Evolutionary conservation across 495 filamentous ascomycete species (phyloP).

Genomic region (Halenospora varia): DNA sequence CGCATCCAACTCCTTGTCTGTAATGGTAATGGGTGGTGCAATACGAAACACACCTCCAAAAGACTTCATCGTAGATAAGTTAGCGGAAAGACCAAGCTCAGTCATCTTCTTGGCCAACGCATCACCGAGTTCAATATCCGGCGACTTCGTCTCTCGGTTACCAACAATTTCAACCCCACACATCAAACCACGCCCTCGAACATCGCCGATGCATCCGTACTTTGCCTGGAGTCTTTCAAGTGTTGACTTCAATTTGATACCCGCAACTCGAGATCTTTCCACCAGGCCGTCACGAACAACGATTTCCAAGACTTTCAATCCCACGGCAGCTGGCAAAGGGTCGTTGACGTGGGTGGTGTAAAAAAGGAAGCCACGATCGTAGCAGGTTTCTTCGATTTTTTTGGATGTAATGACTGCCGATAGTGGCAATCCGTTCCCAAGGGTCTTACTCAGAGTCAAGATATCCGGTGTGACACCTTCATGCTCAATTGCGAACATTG

Average conservation of each 20-base stretch:
- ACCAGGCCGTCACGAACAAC: conserved; percentile 52
- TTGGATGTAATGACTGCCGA: conserved; percentile 51
- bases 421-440: conserved; percentile 59
- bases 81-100: conserved; percentile 47
- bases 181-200: conserved; percentile 59
- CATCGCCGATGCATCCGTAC: conserved; percentile 56
- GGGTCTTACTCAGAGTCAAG: conserved; percentile 60
- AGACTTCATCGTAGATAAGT: conserved; percentile 44
- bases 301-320: conserved; percentile 54
- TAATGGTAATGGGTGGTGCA: conserved; percentile 53
- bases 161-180: conserved; percentile 55
- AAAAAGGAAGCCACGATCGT: conserved; percentile 49
- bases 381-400: conserved; percentile 48
- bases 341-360: conserved; percentile 60
- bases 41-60: conserved; percentile 53
- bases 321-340: conserved; percentile 54
- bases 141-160: conserved; percentile 37
- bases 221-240: conserved; percentile 36
- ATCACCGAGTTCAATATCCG: conserved; percentile 42
- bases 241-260: conserved; percentile 38
- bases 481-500: conserved; percentile 61
- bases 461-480: conserved; percentile 61
- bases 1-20: conserved; percentile 41
- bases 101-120: conserved; percentile 39
- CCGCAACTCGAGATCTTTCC: conserved; percentile 44